Evolutionary conservation across 129 eudicot genomes (phyloP), one percentile per base, ranked within the genome.

Genomic region (Tagetes patula): DNA sequence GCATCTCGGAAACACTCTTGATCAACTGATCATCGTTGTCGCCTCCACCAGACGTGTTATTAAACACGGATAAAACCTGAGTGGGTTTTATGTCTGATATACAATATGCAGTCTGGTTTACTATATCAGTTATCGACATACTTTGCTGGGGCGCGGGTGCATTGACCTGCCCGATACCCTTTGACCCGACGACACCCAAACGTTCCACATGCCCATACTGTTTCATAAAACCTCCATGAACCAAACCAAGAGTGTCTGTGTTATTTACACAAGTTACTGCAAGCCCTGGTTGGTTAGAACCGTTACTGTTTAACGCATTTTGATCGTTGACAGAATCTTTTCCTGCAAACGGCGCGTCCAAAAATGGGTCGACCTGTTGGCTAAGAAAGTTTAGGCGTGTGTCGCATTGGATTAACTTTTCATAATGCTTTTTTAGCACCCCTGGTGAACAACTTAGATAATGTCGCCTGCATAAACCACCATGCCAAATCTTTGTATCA

Each of bases 321-420:
- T 74, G 73, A 69, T 56, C 48, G 43, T 69, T 36, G n/a, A 69
- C 1, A 34, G 79, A 60, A 79, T 78, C 67, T 55, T 79, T 81
- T 42, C 80, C 56, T 39, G 67, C 87, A 62, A 85, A 83, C 2
- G 86, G 86, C 5, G 82, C 52, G 32, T 81, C 84, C 55, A 75
- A 4, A 52, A 59, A 59, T 38, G 75, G 43, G 38, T 72, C 85
- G 11, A 65, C 75, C 12, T 86, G 96, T 64, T 70, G 86, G 85
- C 91, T 88, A 73, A 91, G 78, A 54, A 71, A 75, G 34, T 70
- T 80, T 39, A 91, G 93, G 11, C 96, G 91, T 39, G 68, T 73
- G 62, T 91, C 96, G 63, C 94, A 91, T 43, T 88, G 93, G 71
- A 88, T 75, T 45, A 88, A 53, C 72, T 85, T 91, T 70, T 91